Percentiles rank a stretch among this genome's conserved stretches.
phyloP scores from a whole-genome alignment of 2,329 filamentous ascomycete species.

The Penicillium sclerotigenum region DNA sequence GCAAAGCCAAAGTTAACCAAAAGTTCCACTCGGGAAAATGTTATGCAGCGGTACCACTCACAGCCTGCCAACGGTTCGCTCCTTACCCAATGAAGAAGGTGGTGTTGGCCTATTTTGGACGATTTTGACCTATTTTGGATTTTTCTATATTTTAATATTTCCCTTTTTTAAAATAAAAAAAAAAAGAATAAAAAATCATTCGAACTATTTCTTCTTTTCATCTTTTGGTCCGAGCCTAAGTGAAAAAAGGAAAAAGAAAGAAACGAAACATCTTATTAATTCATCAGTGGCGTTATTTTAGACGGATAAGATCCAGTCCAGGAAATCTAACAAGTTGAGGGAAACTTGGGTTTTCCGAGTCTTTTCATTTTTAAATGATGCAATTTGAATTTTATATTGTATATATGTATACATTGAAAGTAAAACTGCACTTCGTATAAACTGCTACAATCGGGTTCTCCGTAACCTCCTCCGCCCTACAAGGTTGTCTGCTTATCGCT shows the following conservation, averaged over 20 bases:
- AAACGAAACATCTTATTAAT: background rate
- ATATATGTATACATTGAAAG: background rate
- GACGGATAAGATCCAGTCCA: background rate
- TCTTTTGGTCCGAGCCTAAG: background rate
- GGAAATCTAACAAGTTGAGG: background rate
- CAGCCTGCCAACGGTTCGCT: slow-evolving; percentile 3
- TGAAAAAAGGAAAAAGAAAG: background rate
- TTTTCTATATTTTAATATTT: background rate
- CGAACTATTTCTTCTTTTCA: background rate
- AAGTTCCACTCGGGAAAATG: slow-evolving; percentile 2
- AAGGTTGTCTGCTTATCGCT: slow-evolving; percentile 13
- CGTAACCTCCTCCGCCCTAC: slow-evolving; percentile 2
- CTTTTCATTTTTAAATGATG: background rate
- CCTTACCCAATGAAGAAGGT: slow-evolving; percentile 24
- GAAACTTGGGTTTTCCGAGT: background rate
- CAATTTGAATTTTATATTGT: background rate
- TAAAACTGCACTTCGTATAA: background rate
- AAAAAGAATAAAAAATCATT: background rate
- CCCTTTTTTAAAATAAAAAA: background rate
- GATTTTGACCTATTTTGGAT: background rate
- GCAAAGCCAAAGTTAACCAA: background rate
- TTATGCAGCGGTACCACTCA: slow-evolving; percentile 20
- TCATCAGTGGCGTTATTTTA: background rate
- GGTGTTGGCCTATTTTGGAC: slow-evolving; percentile 8
- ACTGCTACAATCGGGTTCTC: background rate